Conservation (phyloP, 1,284 basidiomycete genomes). For the Erythrobasidium hasegawianum region DNA sequence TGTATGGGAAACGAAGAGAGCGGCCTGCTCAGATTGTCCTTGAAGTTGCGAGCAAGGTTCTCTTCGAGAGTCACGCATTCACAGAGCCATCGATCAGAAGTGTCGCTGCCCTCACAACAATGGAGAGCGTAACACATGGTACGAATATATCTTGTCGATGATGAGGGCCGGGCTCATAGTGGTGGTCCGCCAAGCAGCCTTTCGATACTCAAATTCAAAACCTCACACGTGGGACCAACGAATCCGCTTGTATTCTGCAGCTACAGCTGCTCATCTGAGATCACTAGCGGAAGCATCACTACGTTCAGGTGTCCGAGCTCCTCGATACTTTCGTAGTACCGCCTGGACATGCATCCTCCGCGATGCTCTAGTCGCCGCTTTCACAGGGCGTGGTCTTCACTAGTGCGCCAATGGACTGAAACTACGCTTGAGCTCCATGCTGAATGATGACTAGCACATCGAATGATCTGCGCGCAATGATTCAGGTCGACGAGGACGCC, state of each 20-base stretch:
- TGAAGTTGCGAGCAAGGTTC: constrained; percentile 3
- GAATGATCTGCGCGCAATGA: constrained; percentile 13
- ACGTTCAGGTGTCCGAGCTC: neutral
- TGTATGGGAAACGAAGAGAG: constrained; percentile 17
- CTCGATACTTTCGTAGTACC: constrained; percentile 10
- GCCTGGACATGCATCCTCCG: constrained; percentile 23
- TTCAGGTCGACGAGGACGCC: constrained; percentile 14
- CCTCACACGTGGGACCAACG: neutral
- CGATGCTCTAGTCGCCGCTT: constrained; percentile 11
- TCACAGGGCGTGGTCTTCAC: constrained; percentile 20
- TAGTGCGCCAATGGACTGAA: constrained; percentile 7
- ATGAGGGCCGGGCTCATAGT: neutral
- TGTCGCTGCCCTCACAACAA: constrained; percentile 8
- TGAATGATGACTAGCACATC: neutral
- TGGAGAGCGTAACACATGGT: constrained; percentile 22
- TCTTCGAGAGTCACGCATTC: constrained; percentile 18
- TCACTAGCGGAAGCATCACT: constrained; percentile 13
- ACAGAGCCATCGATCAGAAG: constrained; percentile 11
- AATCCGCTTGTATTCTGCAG: constrained; percentile 12
- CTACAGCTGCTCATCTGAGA: constrained; percentile 20
- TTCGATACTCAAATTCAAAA: constrained; percentile 9
- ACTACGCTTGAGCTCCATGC: no score
- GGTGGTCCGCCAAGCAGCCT: neutral
- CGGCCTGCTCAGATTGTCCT: constrained; percentile 3
- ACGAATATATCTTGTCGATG: neutral